Evolutionary conservation across 176 grass and related monocot species (phyloP).

Genomic region (Juncus inflexus): DNA sequence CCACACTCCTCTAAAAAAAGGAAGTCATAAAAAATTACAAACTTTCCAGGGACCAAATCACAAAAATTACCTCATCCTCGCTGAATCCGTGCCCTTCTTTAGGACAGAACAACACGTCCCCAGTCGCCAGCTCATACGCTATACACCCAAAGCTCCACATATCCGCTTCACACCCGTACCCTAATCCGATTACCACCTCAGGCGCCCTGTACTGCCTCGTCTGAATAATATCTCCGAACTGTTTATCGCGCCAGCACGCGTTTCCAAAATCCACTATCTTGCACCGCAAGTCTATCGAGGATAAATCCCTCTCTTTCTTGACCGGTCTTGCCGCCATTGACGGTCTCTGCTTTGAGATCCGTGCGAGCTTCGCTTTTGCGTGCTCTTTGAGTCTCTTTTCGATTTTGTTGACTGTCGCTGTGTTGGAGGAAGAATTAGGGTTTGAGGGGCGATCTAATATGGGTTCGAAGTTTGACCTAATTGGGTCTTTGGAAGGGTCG

Average conservation of each 20-base stretch:
- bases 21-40: too few species aligned
- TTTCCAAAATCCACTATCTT: slow-evolving; percentile 99
- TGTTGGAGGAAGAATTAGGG: slow-evolving; percentile 41
- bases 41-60: not conserved
- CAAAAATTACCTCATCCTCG: slow-evolving; percentile 87
- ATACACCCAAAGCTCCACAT: slow-evolving; percentile 96
- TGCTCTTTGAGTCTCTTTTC: slow-evolving; percentile 87
- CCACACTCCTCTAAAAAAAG: not conserved
- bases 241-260: slow-evolving; percentile 87
- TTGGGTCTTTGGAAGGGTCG: slow-evolving; percentile 80
- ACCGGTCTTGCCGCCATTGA: slow-evolving; percentile 21
- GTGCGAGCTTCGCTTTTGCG: slow-evolving; percentile 77
- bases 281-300: slow-evolving; percentile 82
- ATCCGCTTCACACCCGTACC: slow-evolving; percentile 75
- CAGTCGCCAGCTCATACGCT: slow-evolving; percentile 86
- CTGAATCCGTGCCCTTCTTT: slow-evolving; percentile 82
- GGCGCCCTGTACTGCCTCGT: slow-evolving; percentile 92
- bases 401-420: slow-evolving; percentile 41
- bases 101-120: slow-evolving; percentile 95
- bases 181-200: slow-evolving; percentile 70
- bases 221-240: slow-evolving; percentile 90
- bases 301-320: slow-evolving; percentile 61
- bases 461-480: slow-evolving; percentile 63
- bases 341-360: slow-evolving; percentile 82
- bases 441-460: slow-evolving; percentile 81